Base-by-base conservation (phyloP, 345 rosid genomes). In the Erodium maritimum region DNA sequence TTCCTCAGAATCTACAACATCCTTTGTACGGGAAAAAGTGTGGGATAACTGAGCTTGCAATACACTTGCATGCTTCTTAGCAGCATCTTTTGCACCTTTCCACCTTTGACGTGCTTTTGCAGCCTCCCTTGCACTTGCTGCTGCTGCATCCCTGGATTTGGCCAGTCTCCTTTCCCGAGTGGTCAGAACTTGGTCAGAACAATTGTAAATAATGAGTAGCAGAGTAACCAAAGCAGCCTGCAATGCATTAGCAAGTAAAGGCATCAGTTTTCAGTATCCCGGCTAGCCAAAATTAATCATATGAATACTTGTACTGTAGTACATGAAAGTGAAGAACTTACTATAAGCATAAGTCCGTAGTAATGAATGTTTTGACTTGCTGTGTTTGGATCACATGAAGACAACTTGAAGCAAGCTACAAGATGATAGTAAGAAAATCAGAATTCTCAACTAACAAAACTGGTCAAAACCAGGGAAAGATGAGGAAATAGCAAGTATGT, bases 111-210 rank as follows among this genome's bases (percentile, higher is more conserved):
- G 82, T 29, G 95, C 94, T 72, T 69, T 82, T 29, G 85, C 90
- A 56, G 79, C 82, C 77, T 80, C 83, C 60, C 73, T 74, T 56
- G 82, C 85, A 62, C 72, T 80, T 71, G 69, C 83, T 55, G 86
- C 97, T 0, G 97, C 96, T 62, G 96, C 81, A 67, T 87, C 96
- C 65, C 97, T 83, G 60, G 95, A 79, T 61, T 89, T 85, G 7
- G 97, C 85, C 37, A 73, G 68, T 65, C 95, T 80, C 60, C 85
- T 83, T 57, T 88, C 91, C 67, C 94, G 80, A 23, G 80, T 82
- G 25, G 81, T 67, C 24, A 89, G 74, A 62, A 93, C 81, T 78
- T 89, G 99, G 62, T 83, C 99, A 14, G 90, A 89, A 67, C 90
- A 93, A 54, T 89, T 85, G 81, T 93, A 87, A 61, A 93, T 75